A percentile compares a stretch with the other conserved stretches of the same genome.
phyloP scores from a whole-genome alignment of 106 monocot genomes.

The Dioscorea dumetorum region DNA sequence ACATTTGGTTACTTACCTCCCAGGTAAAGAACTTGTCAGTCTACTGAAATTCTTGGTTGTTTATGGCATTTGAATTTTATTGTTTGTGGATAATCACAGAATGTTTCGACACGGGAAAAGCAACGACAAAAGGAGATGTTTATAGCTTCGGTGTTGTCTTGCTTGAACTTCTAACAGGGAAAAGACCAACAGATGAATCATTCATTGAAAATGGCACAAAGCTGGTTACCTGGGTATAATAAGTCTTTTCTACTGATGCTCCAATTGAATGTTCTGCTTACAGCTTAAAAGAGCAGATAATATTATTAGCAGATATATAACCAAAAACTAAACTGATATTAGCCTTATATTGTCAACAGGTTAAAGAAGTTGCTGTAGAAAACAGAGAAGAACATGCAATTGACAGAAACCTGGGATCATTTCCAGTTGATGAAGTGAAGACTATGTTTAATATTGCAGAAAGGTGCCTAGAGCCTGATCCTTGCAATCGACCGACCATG shows the following conservation, averaged over 20 bases:
- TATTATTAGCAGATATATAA: background rate
- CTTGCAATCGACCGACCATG: conserved; percentile 68
- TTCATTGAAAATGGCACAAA: conserved; percentile 72
- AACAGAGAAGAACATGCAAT: conserved; percentile 58
- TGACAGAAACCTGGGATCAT: conserved; percentile 30
- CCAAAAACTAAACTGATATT: no score
- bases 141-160: conserved; percentile 85
- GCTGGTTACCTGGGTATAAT: conserved; percentile 67
- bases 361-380: conserved; percentile 52
- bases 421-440: conserved; percentile 50
- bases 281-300: background rate
- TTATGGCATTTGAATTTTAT: background rate
- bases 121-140: conserved; percentile 83
- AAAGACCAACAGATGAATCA: conserved; percentile 77
- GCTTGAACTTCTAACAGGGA: conserved; percentile 84
- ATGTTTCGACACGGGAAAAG: conserved; percentile 85
- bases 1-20: conserved; percentile 89
- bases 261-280: background rate
- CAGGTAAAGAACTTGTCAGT: conserved; percentile 25
- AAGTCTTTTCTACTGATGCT: background rate
- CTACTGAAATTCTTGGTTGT: background rate
- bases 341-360: conserved; percentile 21
- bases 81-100: conserved; percentile 26
- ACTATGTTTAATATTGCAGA: conserved; percentile 54
- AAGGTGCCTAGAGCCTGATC: conserved; percentile 73